Base-by-base conservation (phyloP, 495 filamentous ascomycete species). In the Melanomma pulvis-pyrius region DNA sequence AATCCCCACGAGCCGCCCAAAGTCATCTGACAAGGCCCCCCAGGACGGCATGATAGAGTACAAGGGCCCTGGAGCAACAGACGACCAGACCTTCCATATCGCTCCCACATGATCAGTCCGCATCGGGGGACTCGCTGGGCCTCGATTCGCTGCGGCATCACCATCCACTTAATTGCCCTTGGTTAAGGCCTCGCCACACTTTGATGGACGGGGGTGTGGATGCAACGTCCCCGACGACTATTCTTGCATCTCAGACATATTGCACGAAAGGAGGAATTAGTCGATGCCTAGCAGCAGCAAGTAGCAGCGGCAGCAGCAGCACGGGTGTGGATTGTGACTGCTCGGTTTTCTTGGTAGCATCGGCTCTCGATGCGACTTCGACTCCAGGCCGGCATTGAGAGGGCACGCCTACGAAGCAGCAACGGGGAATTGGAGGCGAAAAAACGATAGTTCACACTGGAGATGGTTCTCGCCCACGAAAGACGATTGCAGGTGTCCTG, bases 11-110 rank as follows among this genome's bases (percentile, higher is more conserved):
- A 57, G n/a, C 34, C 6, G 24, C 2, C 1, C 29, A 26, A 32
- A 41, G 58, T 68, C 65, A 68, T 63, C 59, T 68, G 65, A 63
- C 36, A 21, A 53, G 29, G 53, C 24, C n/a, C n/a, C n/a, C n/a
- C n/a, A 24, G 17, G 25, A 55, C 19, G 46, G 61, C n/a, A 59
- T 39, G 46, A 60, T 54, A 44, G 9, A 36, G 17, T 50, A n/a
- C n/a, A n/a, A n/a, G n/a, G n/a, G 39, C 26, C 32, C 26, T 47
- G 50, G 49, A 53, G 25, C 51, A 34, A 64, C 63, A 46, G n/a
- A 36, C 32, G 39, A 60, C 50, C 41, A 29, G 34, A 55, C n/a
- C n/a, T 29, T 8, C 17, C 53, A 25, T 24, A 12, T 32, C 44
- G 32, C n/a, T 44, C 39, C 55, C 65, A 67, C 57, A 47, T 67